Conservation (phyloP, 108 stramenopile species). For the Cyclotella atomus region DNA sequence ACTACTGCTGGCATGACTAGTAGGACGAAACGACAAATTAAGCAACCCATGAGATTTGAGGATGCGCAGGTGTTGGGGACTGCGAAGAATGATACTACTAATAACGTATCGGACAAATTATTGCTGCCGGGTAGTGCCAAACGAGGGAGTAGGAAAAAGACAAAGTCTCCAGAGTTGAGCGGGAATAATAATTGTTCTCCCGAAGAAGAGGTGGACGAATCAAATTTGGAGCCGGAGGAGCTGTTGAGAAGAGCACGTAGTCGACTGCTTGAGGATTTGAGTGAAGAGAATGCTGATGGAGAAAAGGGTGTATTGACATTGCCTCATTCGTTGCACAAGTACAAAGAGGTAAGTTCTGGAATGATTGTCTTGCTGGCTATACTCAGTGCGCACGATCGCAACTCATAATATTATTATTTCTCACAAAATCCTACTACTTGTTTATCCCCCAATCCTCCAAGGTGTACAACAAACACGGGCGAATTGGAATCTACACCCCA, state of each 20-base stretch:
- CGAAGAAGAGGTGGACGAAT: constrained; percentile 62
- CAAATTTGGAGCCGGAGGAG: constrained; percentile 65
- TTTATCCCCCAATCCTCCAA: constrained; percentile 13
- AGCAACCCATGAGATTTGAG: not conserved
- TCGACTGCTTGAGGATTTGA: constrained; percentile 82
- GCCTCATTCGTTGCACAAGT: constrained; percentile 84
- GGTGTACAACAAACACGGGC: constrained; percentile 96
- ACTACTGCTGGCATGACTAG: not conserved
- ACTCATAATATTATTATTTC: not conserved
- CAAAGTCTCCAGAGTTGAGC: not conserved
- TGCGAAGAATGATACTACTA: not conserved
- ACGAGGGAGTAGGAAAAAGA: not conserved
- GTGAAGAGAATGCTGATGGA: constrained; percentile 55
- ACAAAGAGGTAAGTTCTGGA: constrained; percentile 81
- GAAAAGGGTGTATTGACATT: constrained; percentile 74
- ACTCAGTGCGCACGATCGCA: too few species aligned
- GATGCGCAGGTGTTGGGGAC: not conserved
- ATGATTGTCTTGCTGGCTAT: too few species aligned
- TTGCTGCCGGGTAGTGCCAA: too few species aligned
- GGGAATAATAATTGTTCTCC: not conserved
- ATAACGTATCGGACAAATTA: too few species aligned
- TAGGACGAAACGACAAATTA: constrained; percentile 2
- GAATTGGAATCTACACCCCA: constrained; percentile 96
- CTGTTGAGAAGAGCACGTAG: constrained; percentile 76
- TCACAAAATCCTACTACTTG: not conserved